Conservation (phyloP, 2,329 filamentous ascomycete genomes). For the Hypomyces rosellus region DNA sequence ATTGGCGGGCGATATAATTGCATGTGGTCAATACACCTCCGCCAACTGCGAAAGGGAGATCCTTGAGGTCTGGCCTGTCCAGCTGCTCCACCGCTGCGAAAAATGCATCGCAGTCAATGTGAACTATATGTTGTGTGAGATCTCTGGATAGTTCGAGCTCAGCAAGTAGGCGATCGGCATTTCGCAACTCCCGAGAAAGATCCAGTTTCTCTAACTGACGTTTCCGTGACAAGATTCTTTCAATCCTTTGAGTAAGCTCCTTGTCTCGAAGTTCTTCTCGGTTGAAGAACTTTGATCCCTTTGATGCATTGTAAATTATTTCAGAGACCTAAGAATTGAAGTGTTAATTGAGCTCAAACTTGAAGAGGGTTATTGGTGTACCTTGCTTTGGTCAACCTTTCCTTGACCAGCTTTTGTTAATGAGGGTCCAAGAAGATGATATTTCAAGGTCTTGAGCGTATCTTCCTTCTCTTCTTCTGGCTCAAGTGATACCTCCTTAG, state of each 20-base stretch:
- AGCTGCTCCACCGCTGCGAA: conserved; percentile 90
- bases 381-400: conserved; percentile 84
- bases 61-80: conserved; percentile 74
- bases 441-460: conserved; percentile 61
- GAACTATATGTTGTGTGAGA: conserved; percentile 76
- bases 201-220: conserved; percentile 68
- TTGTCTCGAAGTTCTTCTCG: conserved; percentile 82
- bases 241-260: conserved; percentile 78
- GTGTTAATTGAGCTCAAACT: background rate
- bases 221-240: conserved; percentile 70
- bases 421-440: conserved; percentile 82
- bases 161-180: conserved; percentile 73
- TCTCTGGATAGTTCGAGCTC: conserved; percentile 75
- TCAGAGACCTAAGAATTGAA: conserved; percentile 67
- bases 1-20: conserved; percentile 87
- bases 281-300: conserved; percentile 93
- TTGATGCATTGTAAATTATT: conserved; percentile 94
- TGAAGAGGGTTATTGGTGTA: conserved; percentile 23
- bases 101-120: conserved; percentile 96
- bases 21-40: conserved; percentile 58
- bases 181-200: conserved; percentile 63
- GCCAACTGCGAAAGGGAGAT: conserved; percentile 88
- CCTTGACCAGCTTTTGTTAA: conserved; percentile 92
- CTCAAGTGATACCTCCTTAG: conserved; percentile 6
- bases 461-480: conserved; percentile 28